Conservation (phyloP, 2,329 filamentous ascomycete species). For the Cladophialophora immunda region DNA sequence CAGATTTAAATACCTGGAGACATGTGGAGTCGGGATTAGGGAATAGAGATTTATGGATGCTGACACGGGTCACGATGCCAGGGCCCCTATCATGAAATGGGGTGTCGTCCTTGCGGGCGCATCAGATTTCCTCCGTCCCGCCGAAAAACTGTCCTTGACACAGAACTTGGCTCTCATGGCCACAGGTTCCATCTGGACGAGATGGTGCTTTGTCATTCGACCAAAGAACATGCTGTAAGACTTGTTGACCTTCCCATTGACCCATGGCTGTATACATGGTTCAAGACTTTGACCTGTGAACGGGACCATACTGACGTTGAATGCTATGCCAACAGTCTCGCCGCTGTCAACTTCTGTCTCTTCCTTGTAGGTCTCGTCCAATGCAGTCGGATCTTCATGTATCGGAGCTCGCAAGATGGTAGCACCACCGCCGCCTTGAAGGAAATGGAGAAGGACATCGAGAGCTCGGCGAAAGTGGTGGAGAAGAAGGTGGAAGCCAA, state of each 20-base stretch:
- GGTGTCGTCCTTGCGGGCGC: slow-evolving; percentile 89
- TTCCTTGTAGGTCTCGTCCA: slow-evolving; percentile 86
- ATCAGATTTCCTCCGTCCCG: slow-evolving; percentile 89
- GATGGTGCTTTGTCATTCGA: slow-evolving; percentile 98
- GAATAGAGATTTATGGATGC: background rate
- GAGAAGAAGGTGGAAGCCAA: slow-evolving; percentile 39
- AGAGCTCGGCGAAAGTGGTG: slow-evolving; percentile 46
- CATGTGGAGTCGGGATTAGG: background rate
- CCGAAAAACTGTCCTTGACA: slow-evolving; percentile 89
- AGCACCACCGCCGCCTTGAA: slow-evolving; percentile 50
- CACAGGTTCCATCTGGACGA: slow-evolving; percentile 96
- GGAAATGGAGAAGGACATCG: slow-evolving; percentile 38
- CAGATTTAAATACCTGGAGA: background rate
- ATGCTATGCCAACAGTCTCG: slow-evolving; percentile 66
- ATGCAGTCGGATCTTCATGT: slow-evolving; percentile 76
- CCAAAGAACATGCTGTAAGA: slow-evolving; percentile 88
- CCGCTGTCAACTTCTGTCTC: slow-evolving; percentile 98
- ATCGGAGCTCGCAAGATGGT: slow-evolving; percentile 68
- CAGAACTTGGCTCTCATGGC: slow-evolving; percentile 90
- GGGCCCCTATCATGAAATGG: slow-evolving; percentile 99
- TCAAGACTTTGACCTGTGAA: background rate
- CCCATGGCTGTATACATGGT: background rate
- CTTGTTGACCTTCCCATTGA: background rate
- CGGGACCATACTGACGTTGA: background rate
- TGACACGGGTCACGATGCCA: slow-evolving; percentile 47